A percentile compares a stretch with the other conserved stretches of the same genome.
phyloP scores from a whole-genome alignment of 345 rosid species.

The Brassica napus region DNA sequence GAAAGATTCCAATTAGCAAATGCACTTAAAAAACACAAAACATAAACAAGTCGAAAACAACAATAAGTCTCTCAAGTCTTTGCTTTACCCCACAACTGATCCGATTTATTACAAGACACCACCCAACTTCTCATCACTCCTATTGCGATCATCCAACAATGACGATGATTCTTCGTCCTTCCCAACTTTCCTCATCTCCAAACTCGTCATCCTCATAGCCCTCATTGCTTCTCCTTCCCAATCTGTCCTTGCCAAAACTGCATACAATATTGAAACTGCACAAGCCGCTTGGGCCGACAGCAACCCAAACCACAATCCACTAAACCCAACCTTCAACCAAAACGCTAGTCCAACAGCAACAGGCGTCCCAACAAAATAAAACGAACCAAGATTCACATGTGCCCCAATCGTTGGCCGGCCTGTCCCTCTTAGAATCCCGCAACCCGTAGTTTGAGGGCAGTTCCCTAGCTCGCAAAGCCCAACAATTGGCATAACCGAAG shows the following conservation, averaged over 20 bases:
- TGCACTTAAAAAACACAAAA: background rate
- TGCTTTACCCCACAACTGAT: conserved; percentile 7
- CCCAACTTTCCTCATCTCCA: conserved; percentile 50
- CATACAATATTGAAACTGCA: conserved; percentile 61
- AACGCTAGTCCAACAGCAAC: conserved; percentile 88
- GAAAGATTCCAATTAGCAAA: conserved; percentile 17
- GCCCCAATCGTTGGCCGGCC: conserved; percentile 85
- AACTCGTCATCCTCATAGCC: conserved; percentile 58
- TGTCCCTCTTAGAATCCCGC: conserved; percentile 87
- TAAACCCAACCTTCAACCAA: conserved; percentile 65
- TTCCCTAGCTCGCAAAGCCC: conserved; percentile 95
- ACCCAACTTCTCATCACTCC: conserved; percentile 36
- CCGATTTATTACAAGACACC: conserved; percentile 28
- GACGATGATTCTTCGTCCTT: conserved; percentile 43
- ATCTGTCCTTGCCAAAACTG: conserved; percentile 61
- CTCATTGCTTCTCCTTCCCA: conserved; percentile 86
- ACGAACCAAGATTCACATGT: conserved; percentile 74
- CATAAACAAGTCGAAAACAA: conserved; percentile 1
- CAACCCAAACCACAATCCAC: conserved; percentile 92
- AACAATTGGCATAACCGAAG: conserved; percentile 82
- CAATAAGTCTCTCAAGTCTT: conserved; percentile 7
- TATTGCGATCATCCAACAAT: conserved; percentile 43
- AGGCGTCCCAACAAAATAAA: conserved; percentile 91
- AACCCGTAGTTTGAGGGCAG: conserved; percentile 96
- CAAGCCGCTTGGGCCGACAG: conserved; percentile 89